Evolutionary conservation across 2,329 filamentous ascomycete species (phyloP), one percentile per base, ranked within the genome.

Genomic region (Plenodomus lindquistii): DNA sequence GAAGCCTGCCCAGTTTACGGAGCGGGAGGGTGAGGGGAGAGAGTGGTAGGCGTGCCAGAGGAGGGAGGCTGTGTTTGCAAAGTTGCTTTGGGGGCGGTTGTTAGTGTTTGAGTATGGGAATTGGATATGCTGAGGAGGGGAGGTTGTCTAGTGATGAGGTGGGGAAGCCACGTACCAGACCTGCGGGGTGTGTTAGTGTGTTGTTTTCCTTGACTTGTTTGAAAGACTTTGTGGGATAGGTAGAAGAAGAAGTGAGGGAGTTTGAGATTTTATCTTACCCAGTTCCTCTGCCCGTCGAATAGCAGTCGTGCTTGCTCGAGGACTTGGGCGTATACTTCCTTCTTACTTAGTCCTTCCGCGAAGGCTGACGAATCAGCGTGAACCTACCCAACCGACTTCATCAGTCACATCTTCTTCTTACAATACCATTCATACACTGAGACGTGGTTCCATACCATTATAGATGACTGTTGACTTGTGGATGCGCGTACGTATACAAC

Each of bases 291-390:
- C 6, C 80, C 88, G 19, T 85, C 80, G 58, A 91, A 85, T 1
- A 94, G 76, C 1, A 84, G 84, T 53, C 82, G 79, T 0, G 87
- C 85, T 66, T 91, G 86, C 42, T 86, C 77, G 11, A 91, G 74
- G 1, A 93, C 84, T 62, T 92, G 88, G 54, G 82, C 79, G 58
- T 92, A 92, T 19, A 86, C 88, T 53, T 89, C 83, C 48, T 83
- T 77, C 72, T 92, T 93, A 44, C 79, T 83, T 51, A 90, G 72
- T 56, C 83, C 84, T 13, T 79, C 66, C 40, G 77, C 79, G 72
- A 93, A 93, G 62, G 84, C 89, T 43, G 88, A 89, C 2, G 88
- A 84, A 67, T 93, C 88, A 42, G 89, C 89, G 74, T 93, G 89
- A 48, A 89, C 86, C 87, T 62, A 38, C 11, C 4, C 27, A 13